A percentile compares a stretch with the other conserved stretches of the same genome.
Conservation (phyloP, 225 moss, liverwort and hornwort genomes). For the Thuidium tamariscinum region DNA sequence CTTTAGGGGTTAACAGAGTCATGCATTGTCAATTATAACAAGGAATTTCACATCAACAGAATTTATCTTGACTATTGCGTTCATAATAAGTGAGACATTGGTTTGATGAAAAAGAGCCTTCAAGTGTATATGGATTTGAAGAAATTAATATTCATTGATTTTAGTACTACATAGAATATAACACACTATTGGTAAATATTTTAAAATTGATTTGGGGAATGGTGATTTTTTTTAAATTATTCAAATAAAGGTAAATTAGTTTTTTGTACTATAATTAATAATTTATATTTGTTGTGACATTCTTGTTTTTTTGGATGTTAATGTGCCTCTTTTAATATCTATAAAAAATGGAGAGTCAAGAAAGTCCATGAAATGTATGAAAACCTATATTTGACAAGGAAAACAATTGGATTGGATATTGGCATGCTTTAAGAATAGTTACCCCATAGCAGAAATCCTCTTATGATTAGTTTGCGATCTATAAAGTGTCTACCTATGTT, state of each 20-base stretch:
- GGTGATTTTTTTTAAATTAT: fast-evolving
- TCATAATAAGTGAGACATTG: fast-evolving
- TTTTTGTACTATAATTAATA: neutral
- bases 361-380: fast-evolving
- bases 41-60: neutral
- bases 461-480: neutral
- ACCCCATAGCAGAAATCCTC: too few relatives aligned
- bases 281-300: fast-evolving
- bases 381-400: neutral
- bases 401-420: neutral
- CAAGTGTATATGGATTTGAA: neutral
- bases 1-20: too few relatives aligned
- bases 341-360: fast-evolving
- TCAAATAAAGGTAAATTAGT: neutral
- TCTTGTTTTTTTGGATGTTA: neutral
- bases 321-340: fast-evolving
- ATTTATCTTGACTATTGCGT: too few relatives aligned
- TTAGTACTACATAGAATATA: fast-evolving
- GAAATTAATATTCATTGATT: neutral
- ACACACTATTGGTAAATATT: neutral
- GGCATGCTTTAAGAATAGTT: neutral
- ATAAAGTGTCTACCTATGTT: neutral
- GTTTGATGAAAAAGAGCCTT: neutral
- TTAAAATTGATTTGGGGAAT: too few relatives aligned
- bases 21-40: neutral